Evolutionary conservation across 2,329 filamentous ascomycete species (phyloP).

Genomic region (Westerdykella aurantiaca): DNA sequence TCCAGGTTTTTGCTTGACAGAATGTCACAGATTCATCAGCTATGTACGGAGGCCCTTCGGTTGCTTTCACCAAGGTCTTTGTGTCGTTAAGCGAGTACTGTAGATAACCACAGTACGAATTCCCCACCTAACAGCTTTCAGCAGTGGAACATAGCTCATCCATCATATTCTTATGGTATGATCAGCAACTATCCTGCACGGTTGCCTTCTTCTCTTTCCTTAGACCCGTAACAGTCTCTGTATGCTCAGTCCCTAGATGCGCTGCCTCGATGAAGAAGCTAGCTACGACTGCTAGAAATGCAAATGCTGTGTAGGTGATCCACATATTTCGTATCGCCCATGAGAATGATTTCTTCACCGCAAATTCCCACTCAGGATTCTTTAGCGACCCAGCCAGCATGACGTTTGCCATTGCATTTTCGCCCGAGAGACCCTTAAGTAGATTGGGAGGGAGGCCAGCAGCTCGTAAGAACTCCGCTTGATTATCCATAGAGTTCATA

Average conservation of each 20-base stretch:
- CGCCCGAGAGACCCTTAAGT: constrained; percentile 49
- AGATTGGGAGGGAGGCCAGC: constrained; percentile 47
- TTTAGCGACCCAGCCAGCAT: constrained; percentile 49
- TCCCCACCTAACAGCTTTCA: too few relatives aligned
- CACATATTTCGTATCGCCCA: constrained; percentile 44
- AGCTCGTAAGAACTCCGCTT: constrained; percentile 42
- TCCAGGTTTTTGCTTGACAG: too few relatives aligned
- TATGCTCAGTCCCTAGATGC: constrained; percentile 40
- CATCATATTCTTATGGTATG: too few relatives aligned
- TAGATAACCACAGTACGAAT: too few relatives aligned
- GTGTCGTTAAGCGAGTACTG: too few relatives aligned
- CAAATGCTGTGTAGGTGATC: constrained; percentile 43
- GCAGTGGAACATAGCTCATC: too few relatives aligned
- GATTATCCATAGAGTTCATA: constrained; percentile 56
- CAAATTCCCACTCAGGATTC: constrained; percentile 39
- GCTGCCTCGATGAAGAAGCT: constrained; percentile 37
- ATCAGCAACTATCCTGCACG: too few relatives aligned
- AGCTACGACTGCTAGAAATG: constrained; percentile 33
- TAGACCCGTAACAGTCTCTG: constrained; percentile 45
- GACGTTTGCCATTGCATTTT: constrained; percentile 56
- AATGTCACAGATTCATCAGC: too few relatives aligned
- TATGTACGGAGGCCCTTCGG: too few relatives aligned
- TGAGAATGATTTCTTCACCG: constrained; percentile 41
- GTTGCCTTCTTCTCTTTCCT: constrained; percentile 21
- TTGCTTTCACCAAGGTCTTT: too few relatives aligned